Evolutionary conservation across 1,284 basidiomycete species (phyloP), one percentile per base, ranked within the genome.

Genomic region (Coniferiporia weirii): DNA sequence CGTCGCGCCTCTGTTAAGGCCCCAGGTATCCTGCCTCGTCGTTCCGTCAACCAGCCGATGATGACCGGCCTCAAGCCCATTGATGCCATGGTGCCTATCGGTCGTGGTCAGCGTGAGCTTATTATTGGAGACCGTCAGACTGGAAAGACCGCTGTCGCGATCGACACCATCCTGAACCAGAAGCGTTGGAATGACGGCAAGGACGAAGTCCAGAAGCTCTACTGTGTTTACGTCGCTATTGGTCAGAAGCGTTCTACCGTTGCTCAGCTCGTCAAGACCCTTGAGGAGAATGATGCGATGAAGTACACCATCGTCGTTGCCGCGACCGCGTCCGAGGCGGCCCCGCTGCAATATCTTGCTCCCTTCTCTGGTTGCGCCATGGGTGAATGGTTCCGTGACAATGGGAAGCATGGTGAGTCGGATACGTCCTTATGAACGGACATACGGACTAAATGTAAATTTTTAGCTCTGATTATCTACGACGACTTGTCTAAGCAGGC

Each of bases 361-460:
- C 96, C 96, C 70, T 99, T 99, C 94, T 96, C 96, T 70, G 96
- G 96, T 67, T 96, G 93, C 78, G 95, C 96, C 71, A 99, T 99
- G 92, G 96, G 96, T 76, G 96, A 99, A 82, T 99, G 96, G 96
- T 99, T 99, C 96, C 94, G 96, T 82, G 96, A 99, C 82, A 98
- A 99, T 76, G 95, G 94, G 82, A 96, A 93, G 78, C 89, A 91
- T 69, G 85, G 88, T 88, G 68, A 57, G 83, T 70, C 44, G 17
- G n/a, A 34, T 43, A 46, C 7, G 17, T 6, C 17, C 61, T 60
- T 22, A 46, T 43, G 44, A 35, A 45, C 52, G 34, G 51, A 52
- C 65, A 67, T 40, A 68, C 47, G 63, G 70, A 12, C 58, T 47
- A 45, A 45, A 52, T 63, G 35, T 63, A 12, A 15, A 1, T 3